phyloP scores from a whole-genome alignment of 768 basidiomycete genomes.

The Lactarius vividus region DNA sequence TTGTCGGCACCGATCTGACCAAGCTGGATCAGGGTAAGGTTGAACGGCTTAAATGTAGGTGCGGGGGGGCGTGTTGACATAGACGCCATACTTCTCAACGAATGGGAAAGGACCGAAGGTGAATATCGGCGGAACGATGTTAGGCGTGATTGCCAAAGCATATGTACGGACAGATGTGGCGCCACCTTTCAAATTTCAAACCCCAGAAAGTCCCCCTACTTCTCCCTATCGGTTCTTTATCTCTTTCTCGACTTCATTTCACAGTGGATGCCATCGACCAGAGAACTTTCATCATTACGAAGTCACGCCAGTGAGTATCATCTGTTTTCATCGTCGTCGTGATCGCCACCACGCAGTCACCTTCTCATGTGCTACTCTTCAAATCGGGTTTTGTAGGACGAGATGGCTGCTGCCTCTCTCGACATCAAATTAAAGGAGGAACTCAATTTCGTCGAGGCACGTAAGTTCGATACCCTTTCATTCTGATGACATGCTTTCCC shows the following conservation, averaged over 20 bases:
- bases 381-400: not conserved
- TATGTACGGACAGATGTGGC: not conserved
- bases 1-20: conserved; percentile 74
- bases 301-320: too few relatives aligned
- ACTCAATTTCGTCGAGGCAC: not conserved
- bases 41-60: conserved; percentile 66
- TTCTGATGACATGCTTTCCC: conserved; percentile 33
- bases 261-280: too few relatives aligned
- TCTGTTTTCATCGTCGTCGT: too few relatives aligned
- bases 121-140: not conserved
- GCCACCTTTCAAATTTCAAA: too few relatives aligned
- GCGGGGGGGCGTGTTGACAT: conserved; percentile 27
- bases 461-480: conserved; percentile 33
- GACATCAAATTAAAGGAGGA: conserved; percentile 89
- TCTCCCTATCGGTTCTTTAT: too few relatives aligned
- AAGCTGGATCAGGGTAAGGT: conserved; percentile 86
- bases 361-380: not conserved
- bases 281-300: too few relatives aligned
- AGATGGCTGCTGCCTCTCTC: conserved; percentile 47
- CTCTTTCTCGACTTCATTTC: too few relatives aligned
- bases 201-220: too few relatives aligned
- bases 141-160: conserved; percentile 11
- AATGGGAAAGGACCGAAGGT: not conserved
- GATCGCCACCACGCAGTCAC: too few relatives aligned
- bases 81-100: not conserved